Evolutionary conservation across 805 yeast genomes (phyloP).

Genomic region (Ogataea glucozyma): DNA sequence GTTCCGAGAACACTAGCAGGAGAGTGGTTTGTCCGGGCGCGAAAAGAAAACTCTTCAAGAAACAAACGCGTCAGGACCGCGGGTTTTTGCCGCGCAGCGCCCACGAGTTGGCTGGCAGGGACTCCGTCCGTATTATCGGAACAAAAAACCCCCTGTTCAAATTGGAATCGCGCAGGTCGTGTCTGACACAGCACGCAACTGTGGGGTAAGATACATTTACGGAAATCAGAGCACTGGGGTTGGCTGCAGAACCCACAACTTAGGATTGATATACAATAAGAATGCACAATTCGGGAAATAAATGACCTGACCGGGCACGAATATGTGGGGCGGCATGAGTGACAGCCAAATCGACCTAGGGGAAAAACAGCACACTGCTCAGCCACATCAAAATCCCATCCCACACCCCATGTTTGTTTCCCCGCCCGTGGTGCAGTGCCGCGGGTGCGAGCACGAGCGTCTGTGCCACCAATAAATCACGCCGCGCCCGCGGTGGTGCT

Average conservation of each 20-base stretch:
- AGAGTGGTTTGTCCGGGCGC: too few species aligned
- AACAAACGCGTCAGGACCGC: constrained; percentile 2
- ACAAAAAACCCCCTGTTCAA: too few species aligned
- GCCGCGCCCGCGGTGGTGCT: too few species aligned
- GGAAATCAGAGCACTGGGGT: constrained; percentile 5
- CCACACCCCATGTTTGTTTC: constrained; percentile 7
- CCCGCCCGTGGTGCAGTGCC: too few species aligned
- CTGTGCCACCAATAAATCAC: too few species aligned
- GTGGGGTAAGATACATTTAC: constrained; percentile 3
- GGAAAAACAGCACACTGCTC: constrained; percentile 1
- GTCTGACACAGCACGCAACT: constrained; percentile 1
- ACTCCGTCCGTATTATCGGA: too few species aligned
- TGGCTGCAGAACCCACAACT: constrained; percentile 5
- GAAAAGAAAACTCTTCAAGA: background rate
- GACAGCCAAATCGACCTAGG: too few species aligned
- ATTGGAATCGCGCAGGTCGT: background rate
- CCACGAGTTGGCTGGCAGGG: too few species aligned
- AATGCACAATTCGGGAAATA: constrained; percentile 1
- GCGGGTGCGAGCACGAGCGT: too few species aligned
- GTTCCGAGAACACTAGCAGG: too few species aligned
- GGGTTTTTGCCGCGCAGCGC: too few species aligned
- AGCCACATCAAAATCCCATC: constrained; percentile 4
- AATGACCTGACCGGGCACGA: constrained; percentile 4
- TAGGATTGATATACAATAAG: background rate
- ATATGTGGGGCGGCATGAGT: constrained; percentile 4